These are phyloP conservation scores for Lonicera japonica DNA, from an alignment of 129 eudicot species.

Conservation along the genomic window DNA sequence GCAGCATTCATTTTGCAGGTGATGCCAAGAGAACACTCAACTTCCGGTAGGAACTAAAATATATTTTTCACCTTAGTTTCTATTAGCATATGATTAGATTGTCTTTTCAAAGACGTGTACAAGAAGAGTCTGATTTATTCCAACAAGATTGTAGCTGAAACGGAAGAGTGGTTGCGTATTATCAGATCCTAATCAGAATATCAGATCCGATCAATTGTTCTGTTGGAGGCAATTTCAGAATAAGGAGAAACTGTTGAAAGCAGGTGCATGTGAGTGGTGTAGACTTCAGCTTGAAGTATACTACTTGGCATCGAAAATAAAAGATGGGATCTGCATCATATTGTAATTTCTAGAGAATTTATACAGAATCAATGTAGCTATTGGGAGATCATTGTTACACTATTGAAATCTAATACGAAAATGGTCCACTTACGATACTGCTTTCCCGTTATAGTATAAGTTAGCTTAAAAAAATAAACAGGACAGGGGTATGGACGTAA, in stretches of 20 bases:
- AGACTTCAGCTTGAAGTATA: neutral
- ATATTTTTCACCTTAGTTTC: neutral
- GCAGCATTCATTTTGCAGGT: neutral
- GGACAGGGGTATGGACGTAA: no score
- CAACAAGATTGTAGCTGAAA: neutral
- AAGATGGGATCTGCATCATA: no score
- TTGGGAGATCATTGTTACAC: no score
- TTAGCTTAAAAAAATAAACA: no score
- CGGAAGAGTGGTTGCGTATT: neutral
- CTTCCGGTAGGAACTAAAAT: neutral
- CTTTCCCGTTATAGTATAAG: no score
- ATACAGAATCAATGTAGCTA: no score
- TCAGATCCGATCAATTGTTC: no score
- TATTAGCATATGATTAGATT: neutral
- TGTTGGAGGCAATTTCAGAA: neutral
- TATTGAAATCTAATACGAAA: no score
- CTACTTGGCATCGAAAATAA: neutral
- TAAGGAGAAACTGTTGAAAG: no score
- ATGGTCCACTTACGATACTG: no score
- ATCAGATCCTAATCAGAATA: neutral
- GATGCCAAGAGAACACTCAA: neutral
- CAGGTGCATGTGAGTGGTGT: neutral
- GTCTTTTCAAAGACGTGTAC: neutral
- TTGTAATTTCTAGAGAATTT: no score
- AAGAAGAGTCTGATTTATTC: neutral